Evolutionary conservation across 345 rosid species (phyloP).

Genomic region (Ceriops decandra): DNA sequence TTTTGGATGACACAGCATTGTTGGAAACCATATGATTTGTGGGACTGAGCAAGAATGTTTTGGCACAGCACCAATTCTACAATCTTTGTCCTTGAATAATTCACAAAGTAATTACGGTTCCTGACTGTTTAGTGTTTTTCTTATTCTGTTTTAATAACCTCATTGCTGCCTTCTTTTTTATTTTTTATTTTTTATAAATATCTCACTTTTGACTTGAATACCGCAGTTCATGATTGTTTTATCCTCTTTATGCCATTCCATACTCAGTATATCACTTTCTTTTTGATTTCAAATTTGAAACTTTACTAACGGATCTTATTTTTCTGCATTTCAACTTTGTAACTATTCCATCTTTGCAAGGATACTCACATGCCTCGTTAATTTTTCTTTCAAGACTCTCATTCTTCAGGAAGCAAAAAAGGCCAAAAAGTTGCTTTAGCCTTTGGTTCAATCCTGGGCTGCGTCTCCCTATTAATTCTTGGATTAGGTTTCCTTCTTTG

Average conservation of each 20-base stretch:
- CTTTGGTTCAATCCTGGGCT: slow-evolving; percentile 57
- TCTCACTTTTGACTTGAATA: slow-evolving; percentile 12
- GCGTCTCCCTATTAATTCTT: slow-evolving; percentile 57
- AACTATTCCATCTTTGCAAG: neutral
- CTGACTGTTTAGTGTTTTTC: slow-evolving; percentile 3
- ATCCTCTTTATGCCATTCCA: neutral
- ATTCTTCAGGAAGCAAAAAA: slow-evolving; percentile 41
- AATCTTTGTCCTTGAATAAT: slow-evolving; percentile 39
- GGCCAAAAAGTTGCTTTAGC: slow-evolving; percentile 66
- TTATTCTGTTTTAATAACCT: neutral
- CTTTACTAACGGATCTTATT: neutral
- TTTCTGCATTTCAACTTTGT: neutral
- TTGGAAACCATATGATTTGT: slow-evolving; percentile 86
- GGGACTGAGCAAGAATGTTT: slow-evolving; percentile 62
- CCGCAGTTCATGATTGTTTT: slow-evolving; percentile 12
- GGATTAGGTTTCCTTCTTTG: slow-evolving; percentile 67
- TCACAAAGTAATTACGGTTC: slow-evolving; percentile 46
- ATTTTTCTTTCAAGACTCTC: slow-evolving; percentile 37
- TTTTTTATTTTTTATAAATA: neutral
- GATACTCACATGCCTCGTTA: slow-evolving; percentile 17
- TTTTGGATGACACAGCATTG: slow-evolving; percentile 43
- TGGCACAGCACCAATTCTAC: slow-evolving; percentile 49
- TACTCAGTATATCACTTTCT: neutral
- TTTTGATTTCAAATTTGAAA: slow-evolving; percentile 9
- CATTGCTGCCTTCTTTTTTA: neutral